Evolutionary conservation across 164 flowering plant genomes (phyloP).

Genomic region (Macadamia integrifolia): DNA sequence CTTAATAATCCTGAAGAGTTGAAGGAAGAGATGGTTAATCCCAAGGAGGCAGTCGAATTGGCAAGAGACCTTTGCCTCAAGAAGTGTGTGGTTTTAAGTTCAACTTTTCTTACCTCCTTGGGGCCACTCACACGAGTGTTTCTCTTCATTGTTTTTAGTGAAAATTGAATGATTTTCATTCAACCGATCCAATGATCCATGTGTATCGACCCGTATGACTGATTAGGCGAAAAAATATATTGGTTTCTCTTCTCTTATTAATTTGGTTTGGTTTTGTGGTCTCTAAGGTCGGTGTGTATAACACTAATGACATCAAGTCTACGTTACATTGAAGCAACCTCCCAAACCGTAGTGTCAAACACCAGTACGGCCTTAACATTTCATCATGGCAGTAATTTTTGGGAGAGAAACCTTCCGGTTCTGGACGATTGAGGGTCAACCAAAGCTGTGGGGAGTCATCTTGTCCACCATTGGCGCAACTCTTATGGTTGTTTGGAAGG

Average conservation of each 20-base stretch:
- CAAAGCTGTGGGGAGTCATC: conserved; percentile 11
- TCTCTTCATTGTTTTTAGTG: no score
- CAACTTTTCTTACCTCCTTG: no score
- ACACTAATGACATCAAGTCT: conserved; percentile 7
- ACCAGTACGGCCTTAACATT: background rate
- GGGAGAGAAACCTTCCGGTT: conserved; percentile 3
- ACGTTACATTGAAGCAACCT: conserved; percentile 5
- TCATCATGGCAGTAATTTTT: conserved; percentile 8
- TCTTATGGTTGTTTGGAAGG: conserved; percentile 7
- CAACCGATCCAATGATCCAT: no score
- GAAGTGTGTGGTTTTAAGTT: no score
- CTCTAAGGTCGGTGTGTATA: no score
- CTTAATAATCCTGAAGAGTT: no score
- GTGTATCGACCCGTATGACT: background rate
- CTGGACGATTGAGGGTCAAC: conserved; percentile 5
- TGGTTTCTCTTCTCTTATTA: no score
- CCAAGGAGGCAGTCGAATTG: no score
- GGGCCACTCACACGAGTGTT: no score
- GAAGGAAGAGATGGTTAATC: no score
- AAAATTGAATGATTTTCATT: no score
- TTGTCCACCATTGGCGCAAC: conserved; percentile 2
- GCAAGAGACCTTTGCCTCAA: background rate
- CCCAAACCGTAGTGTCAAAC: conserved; percentile 5
- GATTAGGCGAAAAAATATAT: no score
- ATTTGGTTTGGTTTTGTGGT: background rate